Conservation (phyloP, 805 yeast genomes). For the Isabelozyma heimii region DNA sequence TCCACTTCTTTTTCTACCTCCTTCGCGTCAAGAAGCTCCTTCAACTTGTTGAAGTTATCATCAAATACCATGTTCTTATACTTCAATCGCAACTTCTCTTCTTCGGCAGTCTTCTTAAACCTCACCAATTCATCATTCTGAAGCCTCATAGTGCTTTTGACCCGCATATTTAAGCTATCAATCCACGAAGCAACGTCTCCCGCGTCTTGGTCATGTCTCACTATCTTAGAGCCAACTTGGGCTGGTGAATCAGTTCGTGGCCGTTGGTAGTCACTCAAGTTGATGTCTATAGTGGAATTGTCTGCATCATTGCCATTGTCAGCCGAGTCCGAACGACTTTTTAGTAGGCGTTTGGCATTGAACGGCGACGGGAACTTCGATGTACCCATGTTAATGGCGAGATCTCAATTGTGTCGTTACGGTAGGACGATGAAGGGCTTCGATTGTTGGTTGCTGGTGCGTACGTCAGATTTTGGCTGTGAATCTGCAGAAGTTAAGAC, state of each 20-base stretch:
- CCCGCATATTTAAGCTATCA: conserved; percentile 20
- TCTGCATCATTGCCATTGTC: conserved; percentile 1
- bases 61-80: conserved; percentile 20
- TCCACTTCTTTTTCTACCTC: conserved; percentile 6
- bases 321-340: neutral
- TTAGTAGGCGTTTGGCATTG: conserved; percentile 6
- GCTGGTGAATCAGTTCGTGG: neutral
- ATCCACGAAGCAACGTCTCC: conserved; percentile 30
- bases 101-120: conserved; percentile 2
- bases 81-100: conserved; percentile 18
- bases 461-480: too few species aligned
- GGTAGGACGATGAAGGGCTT: too few species aligned
- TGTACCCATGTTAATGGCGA: neutral
- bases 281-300: neutral
- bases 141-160: conserved; percentile 11
- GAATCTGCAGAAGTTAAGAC: neutral
- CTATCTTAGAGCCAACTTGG: neutral
- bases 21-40: conserved; percentile 5
- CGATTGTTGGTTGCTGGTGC: too few species aligned
- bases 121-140: conserved; percentile 14
- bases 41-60: conserved; percentile 23
- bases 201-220: neutral
- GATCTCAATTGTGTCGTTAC: too few species aligned
- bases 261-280: neutral
- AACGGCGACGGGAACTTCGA: conserved; percentile 21